These are phyloP conservation scores for Aspergillus steynii DNA, from an alignment of 495 filamentous ascomycete species.

Conservation along the genomic window DNA sequence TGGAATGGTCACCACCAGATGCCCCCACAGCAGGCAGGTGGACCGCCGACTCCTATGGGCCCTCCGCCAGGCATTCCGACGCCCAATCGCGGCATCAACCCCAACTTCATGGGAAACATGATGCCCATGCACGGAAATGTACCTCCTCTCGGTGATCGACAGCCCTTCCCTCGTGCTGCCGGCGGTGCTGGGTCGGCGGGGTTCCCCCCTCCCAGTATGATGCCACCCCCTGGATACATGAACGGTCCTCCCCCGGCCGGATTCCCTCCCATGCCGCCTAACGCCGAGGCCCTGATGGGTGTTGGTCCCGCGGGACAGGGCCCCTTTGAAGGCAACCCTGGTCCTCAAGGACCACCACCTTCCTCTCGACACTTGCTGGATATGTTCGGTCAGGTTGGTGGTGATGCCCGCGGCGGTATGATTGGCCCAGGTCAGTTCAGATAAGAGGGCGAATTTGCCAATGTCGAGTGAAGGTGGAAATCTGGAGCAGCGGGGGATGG, in stretches of 20 bases:
- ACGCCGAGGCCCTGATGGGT: slow-evolving; percentile 45
- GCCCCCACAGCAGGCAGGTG: slow-evolving; percentile 39
- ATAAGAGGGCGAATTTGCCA: slow-evolving; percentile 12
- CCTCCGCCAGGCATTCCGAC: slow-evolving; percentile 50
- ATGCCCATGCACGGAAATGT: slow-evolving; percentile 44
- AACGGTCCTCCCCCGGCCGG: slow-evolving; percentile 46
- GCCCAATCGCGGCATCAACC: slow-evolving; percentile 40
- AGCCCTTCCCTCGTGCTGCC: slow-evolving; percentile 40
- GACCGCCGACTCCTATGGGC: slow-evolving; percentile 38
- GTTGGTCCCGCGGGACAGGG: slow-evolving; percentile 35
- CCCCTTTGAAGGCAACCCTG: slow-evolving; percentile 41
- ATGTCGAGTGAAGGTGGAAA: not conserved
- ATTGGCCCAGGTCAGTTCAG: slow-evolving; percentile 43
- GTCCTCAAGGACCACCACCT: slow-evolving; percentile 42
- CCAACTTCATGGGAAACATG: slow-evolving; percentile 46
- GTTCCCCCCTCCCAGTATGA: slow-evolving; percentile 46
- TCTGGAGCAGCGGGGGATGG: not conserved
- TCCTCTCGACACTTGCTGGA: slow-evolving; percentile 47
- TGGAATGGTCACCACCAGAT: slow-evolving; percentile 38
- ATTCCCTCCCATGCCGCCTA: slow-evolving; percentile 48
- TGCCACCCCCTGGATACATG: slow-evolving; percentile 54
- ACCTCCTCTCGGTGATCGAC: slow-evolving; percentile 39
- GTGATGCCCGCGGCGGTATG: slow-evolving; percentile 42
- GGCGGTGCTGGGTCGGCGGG: slow-evolving; percentile 18
- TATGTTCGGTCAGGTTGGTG: slow-evolving; percentile 47